Evolutionary conservation across 164 flowering plant species (phyloP), one percentile per base, ranked within the genome.

Genomic region (Vitis amurensis): DNA sequence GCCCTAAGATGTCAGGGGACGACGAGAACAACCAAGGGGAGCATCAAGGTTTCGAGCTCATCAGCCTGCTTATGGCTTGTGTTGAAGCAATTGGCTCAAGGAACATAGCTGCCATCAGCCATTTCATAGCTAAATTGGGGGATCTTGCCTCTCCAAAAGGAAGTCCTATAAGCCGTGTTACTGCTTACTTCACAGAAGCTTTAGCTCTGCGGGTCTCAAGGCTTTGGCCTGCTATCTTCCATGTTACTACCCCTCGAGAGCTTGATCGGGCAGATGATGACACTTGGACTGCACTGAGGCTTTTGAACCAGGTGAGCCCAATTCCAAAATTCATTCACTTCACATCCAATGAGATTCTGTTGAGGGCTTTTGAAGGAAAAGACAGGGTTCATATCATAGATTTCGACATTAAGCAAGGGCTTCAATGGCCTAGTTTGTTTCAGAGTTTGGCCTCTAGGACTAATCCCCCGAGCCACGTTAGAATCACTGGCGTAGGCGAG

Each of bases 401-500:
- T 78, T 95, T 95, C 11, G 96, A 93, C 79, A 87, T 93, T 60
- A 90, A 90, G 83, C 97, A 91, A 81, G 99, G 99, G 44, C 92
- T 95, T 37, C 99, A 95, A 59, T 95, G 98, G 98, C 96, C 98
- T 55, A 79, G 96, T 60, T 73, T 95, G 68, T 88, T 93, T 71
- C 98, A 95, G 77, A 91, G 98, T 72, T 79, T 95, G 69, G 97
- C 94, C 59, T 77, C 85, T 44, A 83, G 98, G 74, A 17, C 83
- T 16, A 80, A 78, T 58, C 98, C 97, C 11, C 98, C 99, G 1
- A 83, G 76, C 82, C 99, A 91, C 72, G 91, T 95, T 23, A 80
- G 99, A 73, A 89, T 95, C 68, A 95, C 99, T 0, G 99, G 98
- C 15, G 77, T 95, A 14, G 98, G 99, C 0, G 93, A 89, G 59